Evolutionary conservation across 2,329 filamentous ascomycete species (phyloP).

Genomic region (Penicillium digitatum): DNA sequence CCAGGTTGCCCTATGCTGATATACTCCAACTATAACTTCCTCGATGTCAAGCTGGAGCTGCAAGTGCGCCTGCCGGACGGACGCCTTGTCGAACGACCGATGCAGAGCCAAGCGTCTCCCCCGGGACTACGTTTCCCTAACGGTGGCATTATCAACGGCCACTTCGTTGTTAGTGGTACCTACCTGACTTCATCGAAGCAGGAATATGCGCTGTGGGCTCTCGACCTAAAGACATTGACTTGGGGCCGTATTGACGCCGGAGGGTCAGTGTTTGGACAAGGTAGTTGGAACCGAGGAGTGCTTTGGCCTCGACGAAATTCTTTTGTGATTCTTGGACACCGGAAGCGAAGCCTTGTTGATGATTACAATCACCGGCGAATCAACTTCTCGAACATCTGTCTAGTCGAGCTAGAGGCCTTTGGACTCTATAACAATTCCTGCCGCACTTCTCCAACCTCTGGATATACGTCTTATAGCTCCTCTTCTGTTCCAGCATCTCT

Average conservation of each 20-base stretch:
- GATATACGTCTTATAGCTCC: conserved; percentile 78
- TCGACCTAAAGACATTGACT: conserved; percentile 80
- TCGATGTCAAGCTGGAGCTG: conserved; percentile 93
- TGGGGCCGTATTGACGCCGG: conserved; percentile 97
- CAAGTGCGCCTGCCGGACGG: conserved; percentile 85
- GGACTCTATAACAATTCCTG: conserved; percentile 95
- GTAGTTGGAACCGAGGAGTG: conserved; percentile 95
- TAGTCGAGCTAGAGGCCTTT: conserved; percentile 96
- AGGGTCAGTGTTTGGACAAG: conserved; percentile 88
- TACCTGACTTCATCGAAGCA: conserved; percentile 97
- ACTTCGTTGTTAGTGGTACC: conserved; percentile 95
- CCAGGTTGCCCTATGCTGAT: conserved; percentile 74
- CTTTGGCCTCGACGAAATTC: conserved; percentile 91
- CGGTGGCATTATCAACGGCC: conserved; percentile 88
- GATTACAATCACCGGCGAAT: conserved; percentile 98
- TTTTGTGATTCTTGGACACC: conserved; percentile 91
- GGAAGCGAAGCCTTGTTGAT: conserved; percentile 88
- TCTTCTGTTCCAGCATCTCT: conserved; percentile 57
- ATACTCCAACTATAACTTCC: conserved; percentile 98
- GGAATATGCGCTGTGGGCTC: conserved; percentile 93
- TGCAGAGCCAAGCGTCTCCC: conserved; percentile 77
- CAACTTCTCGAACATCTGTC: conserved; percentile 94
- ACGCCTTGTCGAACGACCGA: conserved; percentile 76
- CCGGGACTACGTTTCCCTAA: conserved; percentile 94
- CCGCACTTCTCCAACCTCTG: conserved; percentile 70